Conservation (phyloP, 106 monocot genomes). For the Dendrobium huoshanense region DNA sequence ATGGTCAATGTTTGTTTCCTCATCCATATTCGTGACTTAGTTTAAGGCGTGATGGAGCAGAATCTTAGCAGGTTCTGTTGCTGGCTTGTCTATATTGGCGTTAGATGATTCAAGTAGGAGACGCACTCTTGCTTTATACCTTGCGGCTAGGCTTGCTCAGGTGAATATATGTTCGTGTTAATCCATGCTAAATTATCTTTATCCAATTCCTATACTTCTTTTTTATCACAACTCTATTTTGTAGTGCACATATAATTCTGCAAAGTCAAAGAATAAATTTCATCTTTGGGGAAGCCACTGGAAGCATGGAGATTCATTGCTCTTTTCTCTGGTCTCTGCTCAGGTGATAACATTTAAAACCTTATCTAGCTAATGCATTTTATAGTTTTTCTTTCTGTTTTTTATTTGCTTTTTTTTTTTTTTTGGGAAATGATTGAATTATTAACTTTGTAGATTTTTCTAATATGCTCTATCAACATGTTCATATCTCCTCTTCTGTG, state of each 20-base stretch:
- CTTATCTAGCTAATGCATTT: not conserved
- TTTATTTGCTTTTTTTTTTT: not conserved
- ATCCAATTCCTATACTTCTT: constrained; percentile 2
- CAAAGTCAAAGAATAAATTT: constrained; percentile 95
- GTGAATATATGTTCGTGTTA: constrained; percentile 19
- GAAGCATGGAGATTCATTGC: constrained; percentile 93
- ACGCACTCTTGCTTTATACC: constrained; percentile 94
- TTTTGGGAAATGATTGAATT: not conserved
- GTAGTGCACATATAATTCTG: constrained; percentile 97
- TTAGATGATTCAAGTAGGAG: constrained; percentile 88
- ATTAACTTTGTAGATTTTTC: not conserved
- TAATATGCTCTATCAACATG: not conserved
- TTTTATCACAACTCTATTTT: constrained; percentile 4
- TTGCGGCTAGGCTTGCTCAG: constrained; percentile 91
- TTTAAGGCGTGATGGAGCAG: constrained; percentile 98
- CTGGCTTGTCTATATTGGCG: constrained; percentile 87
- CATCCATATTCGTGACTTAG: constrained; percentile 58
- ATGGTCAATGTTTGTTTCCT: constrained; percentile 22
- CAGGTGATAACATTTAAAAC: constrained; percentile 49
- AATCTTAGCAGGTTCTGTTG: constrained; percentile 96
- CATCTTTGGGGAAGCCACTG: constrained; percentile 98
- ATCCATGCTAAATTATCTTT: constrained; percentile 3
- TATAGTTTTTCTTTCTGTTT: not conserved
- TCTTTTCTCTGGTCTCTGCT: constrained; percentile 87
- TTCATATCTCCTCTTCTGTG: not conserved